Conservation (phyloP, 1,284 basidiomycete species). For the Sporisorium graminicola region DNA sequence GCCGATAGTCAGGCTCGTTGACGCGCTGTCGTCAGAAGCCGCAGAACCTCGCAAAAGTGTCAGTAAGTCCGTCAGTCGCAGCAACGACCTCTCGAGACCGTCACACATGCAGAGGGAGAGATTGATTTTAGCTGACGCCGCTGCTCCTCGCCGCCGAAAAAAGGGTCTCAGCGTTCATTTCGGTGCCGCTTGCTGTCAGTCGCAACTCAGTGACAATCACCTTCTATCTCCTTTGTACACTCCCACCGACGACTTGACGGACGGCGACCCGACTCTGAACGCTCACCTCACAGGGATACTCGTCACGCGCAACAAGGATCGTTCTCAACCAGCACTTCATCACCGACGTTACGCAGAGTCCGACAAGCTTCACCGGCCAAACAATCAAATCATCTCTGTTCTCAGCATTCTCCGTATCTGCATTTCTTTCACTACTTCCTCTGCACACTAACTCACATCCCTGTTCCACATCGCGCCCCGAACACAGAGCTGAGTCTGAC, state of each 20-base stretch:
- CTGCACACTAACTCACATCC: background rate
- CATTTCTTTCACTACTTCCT: background rate
- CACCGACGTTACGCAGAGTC: background rate
- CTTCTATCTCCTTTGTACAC: too few relatives aligned
- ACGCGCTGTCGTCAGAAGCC: conserved; percentile 10
- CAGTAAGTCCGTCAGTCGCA: background rate
- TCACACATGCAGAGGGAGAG: background rate
- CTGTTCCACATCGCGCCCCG: background rate
- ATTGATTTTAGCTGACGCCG: conserved; percentile 7
- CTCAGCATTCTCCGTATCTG: background rate
- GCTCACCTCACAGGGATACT: background rate
- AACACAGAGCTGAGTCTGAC: background rate
- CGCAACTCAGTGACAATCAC: too few relatives aligned
- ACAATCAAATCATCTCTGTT: background rate
- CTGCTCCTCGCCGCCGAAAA: conserved; percentile 12
- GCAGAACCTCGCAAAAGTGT: background rate
- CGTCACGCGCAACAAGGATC: background rate
- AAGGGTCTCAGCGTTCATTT: conserved; percentile 37
- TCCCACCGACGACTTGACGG: background rate
- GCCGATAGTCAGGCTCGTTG: conserved; percentile 11
- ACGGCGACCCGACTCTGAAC: background rate
- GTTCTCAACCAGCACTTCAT: background rate
- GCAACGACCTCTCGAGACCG: background rate
- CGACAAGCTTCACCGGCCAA: background rate
- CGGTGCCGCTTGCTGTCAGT: background rate